phyloP scores from a whole-genome alignment of 148 eudicot species.

The Fagopyrum homotropicum region DNA sequence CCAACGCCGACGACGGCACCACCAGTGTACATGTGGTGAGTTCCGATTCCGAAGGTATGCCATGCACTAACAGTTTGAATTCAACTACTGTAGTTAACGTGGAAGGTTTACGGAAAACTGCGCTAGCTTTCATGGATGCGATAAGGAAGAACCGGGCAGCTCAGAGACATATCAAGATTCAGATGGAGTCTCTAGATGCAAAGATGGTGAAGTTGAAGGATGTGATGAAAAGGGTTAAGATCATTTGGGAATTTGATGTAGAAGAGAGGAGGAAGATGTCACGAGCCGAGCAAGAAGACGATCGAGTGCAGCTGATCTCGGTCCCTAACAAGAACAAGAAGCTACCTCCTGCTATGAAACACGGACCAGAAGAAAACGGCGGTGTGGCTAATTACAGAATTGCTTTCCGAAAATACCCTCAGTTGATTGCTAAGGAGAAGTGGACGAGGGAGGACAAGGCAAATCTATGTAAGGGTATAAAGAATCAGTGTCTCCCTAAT shows the following conservation, averaged over 20 bases:
- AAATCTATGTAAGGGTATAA: conserved; percentile 65
- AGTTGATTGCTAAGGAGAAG: conserved; percentile 39
- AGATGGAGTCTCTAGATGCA: conserved; percentile 57
- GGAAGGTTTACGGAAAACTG: conserved; percentile 31
- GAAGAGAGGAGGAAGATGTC: conserved; percentile 54
- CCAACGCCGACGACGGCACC: no score
- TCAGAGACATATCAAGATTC: conserved; percentile 60
- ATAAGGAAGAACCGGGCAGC: conserved; percentile 83
- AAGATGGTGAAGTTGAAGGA: conserved; percentile 61
- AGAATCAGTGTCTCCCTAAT: conserved; percentile 60
- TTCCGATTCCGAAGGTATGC: no score
- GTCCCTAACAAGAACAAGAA: conserved; percentile 34
- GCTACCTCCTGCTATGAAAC: conserved; percentile 28
- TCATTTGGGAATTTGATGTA: conserved; percentile 53
- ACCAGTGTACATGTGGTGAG: no score
- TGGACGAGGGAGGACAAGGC: conserved; percentile 61
- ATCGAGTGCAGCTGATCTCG: conserved; percentile 61
- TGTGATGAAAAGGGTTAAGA: conserved; percentile 51
- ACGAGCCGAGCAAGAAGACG: conserved; percentile 59
- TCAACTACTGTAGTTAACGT: no score
- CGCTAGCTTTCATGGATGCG: conserved; percentile 71
- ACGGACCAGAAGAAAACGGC: conserved; percentile 73
- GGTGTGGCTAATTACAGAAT: conserved; percentile 53
- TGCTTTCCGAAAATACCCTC: conserved; percentile 42
- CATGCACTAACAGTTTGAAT: no score